These are phyloP conservation scores for Chlorella sp. DNA, from an alignment of 139 green algal species.

Conservation along the genomic window DNA sequence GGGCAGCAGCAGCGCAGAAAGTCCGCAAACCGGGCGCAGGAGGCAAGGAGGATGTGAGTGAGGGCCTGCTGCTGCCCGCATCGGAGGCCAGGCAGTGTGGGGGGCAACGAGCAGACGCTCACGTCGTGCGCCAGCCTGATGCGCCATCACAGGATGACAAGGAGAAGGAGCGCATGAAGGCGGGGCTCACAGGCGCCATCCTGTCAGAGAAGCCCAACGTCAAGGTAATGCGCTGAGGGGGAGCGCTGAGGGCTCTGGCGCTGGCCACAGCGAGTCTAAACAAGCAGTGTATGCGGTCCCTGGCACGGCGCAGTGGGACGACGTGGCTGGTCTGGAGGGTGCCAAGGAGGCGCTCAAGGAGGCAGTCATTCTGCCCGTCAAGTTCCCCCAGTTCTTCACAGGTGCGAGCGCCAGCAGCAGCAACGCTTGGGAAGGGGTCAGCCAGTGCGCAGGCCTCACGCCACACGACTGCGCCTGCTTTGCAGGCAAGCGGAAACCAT, in stretches of 20 bases:
- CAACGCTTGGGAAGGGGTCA: not conserved
- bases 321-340: conserved; percentile 94
- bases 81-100: too few relatives aligned
- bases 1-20: conserved; percentile 33
- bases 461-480: too few relatives aligned
- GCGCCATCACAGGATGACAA: conserved; percentile 55
- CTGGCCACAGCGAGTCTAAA: too few relatives aligned
- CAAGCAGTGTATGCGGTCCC: too few relatives aligned
- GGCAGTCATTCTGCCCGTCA: conserved; percentile 98
- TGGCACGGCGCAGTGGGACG: conserved; percentile 77
- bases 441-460: not conserved
- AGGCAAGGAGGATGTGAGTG: conserved; percentile 31
- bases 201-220: conserved; percentile 91
- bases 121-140: too few relatives aligned
- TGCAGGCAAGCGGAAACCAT: conserved; percentile 94
- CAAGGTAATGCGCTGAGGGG: too few relatives aligned
- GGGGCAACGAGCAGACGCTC: too few relatives aligned
- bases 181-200: conserved; percentile 51
- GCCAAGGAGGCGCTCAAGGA: conserved; percentile 98
- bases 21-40: conserved; percentile 22
- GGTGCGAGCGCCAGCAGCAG: conserved; percentile 14
- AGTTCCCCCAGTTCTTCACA: conserved; percentile 99
- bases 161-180: conserved; percentile 80
- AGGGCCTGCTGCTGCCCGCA: too few relatives aligned
- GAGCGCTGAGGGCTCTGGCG: too few relatives aligned